phyloP scores from a whole-genome alignment of 2,329 filamentous ascomycete genomes.

The Penicillium capsulatum region DNA sequence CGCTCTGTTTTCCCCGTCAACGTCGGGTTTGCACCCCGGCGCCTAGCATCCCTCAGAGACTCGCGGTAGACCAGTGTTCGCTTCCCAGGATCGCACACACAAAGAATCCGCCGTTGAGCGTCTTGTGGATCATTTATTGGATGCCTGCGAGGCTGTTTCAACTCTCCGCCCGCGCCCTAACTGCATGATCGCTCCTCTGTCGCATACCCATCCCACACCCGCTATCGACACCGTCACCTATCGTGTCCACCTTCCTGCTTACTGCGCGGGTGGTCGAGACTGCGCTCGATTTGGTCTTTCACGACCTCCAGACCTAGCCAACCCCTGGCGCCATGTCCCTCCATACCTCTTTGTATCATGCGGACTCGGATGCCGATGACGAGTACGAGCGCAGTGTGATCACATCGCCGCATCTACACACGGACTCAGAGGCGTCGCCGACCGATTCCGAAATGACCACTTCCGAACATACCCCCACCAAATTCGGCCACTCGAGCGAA shows the following conservation, averaged over 20 bases:
- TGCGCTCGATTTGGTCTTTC: background rate
- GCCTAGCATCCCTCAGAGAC: conserved; percentile 8
- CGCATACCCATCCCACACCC: too few species aligned
- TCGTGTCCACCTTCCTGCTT: too few species aligned
- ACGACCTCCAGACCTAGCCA: background rate
- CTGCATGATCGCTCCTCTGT: too few species aligned
- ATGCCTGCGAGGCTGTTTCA: too few species aligned
- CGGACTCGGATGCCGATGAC: conserved; percentile 62
- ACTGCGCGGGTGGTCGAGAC: background rate
- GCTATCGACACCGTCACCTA: too few species aligned
- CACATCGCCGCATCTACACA: conserved; percentile 54
- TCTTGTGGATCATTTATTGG: too few species aligned
- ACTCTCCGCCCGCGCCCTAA: too few species aligned
- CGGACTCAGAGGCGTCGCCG: conserved; percentile 55
- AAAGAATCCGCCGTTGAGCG: too few species aligned
- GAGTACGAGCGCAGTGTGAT: conserved; percentile 60
- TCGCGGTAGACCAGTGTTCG: too few species aligned
- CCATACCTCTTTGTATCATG: conserved; percentile 50
- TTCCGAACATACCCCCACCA: conserved; percentile 60
- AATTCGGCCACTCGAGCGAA: conserved; percentile 51
- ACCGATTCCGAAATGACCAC: conserved; percentile 57
- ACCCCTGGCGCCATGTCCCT: conserved; percentile 38
- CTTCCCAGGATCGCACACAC: too few species aligned
- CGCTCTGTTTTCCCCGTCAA: conserved; percentile 15
- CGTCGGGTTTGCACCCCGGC: conserved; percentile 7